These are phyloP conservation scores for Aspergillus quadrilineatus DNA, from an alignment of 2,329 filamentous ascomycete species.

Conservation along the genomic window DNA sequence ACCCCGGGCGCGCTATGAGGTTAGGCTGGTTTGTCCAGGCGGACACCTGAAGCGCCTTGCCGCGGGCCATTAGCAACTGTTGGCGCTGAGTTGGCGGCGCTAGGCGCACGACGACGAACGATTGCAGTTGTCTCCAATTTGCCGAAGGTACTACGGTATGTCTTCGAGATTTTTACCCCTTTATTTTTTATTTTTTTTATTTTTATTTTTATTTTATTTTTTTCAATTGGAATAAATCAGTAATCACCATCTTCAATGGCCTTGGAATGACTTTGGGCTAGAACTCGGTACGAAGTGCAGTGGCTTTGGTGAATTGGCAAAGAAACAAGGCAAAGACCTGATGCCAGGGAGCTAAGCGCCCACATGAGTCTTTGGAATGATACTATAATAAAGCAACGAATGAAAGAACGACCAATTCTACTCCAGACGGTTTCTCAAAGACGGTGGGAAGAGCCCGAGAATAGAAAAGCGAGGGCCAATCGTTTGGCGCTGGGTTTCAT, in stretches of 20 bases:
- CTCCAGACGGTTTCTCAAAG: not conserved
- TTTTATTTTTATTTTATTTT: too few species aligned
- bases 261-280: too few species aligned
- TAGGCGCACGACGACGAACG: not conserved
- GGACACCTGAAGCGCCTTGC: slow-evolving; percentile 9
- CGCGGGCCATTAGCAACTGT: not conserved
- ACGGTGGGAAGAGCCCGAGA: not conserved
- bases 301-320: not conserved
- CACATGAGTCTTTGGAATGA: not conserved
- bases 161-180: too few species aligned
- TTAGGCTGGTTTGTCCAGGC: slow-evolving; percentile 10
- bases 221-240: too few species aligned
- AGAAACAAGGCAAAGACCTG: not conserved
- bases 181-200: too few species aligned
- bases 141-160: too few species aligned
- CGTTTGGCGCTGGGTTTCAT: slow-evolving; percentile 12
- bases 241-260: too few species aligned
- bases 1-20: slow-evolving; percentile 11
- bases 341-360: slow-evolving; percentile 1
- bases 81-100: not conserved
- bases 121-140: not conserved
- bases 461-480: slow-evolving; percentile 8
- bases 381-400: slow-evolving; percentile 5
- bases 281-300: not conserved
- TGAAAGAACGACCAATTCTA: not conserved